phyloP scores from a whole-genome alignment of 2,329 filamentous ascomycete species.

The Penicillium brasilianum region DNA sequence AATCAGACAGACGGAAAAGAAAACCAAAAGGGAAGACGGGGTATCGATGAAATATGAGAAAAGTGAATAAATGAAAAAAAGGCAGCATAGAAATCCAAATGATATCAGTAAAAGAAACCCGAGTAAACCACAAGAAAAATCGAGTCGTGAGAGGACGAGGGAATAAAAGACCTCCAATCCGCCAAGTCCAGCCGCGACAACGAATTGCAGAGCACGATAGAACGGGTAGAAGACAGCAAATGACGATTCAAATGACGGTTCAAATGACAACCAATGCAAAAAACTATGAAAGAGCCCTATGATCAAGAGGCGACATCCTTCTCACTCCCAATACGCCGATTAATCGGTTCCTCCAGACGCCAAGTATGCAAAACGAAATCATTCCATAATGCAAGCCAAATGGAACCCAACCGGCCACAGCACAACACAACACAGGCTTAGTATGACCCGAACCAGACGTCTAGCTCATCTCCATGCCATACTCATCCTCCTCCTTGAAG shows the following conservation, averaged over 20 bases:
- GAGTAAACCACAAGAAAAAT: constrained; percentile 3
- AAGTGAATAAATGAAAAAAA: constrained; percentile 23
- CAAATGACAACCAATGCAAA: constrained; percentile 29
- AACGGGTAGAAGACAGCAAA: neutral
- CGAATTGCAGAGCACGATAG: neutral
- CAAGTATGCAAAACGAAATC: constrained; percentile 37
- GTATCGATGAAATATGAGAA: constrained; percentile 40
- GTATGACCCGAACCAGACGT: neutral
- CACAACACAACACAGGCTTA: neutral
- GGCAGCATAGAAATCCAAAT: constrained; percentile 15
- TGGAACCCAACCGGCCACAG: constrained; percentile 8
- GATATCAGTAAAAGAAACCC: constrained; percentile 17
- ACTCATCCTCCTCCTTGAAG: constrained; percentile 96
- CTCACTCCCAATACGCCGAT: constrained; percentile 28
- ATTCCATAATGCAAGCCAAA: constrained; percentile 22
- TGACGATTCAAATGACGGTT: neutral
- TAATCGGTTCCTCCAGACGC: constrained; percentile 30
- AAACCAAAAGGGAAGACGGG: constrained; percentile 32
- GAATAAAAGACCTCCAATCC: neutral
- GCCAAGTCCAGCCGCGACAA: neutral
- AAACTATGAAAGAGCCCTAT: constrained; percentile 18
- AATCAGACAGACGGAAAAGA: constrained; percentile 9
- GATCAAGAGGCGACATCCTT: constrained; percentile 12
- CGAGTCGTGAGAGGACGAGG: neutral
- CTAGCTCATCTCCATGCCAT: constrained; percentile 72